Conservation (phyloP, 257 asterid genomes). For the Solanum chilense region DNA sequence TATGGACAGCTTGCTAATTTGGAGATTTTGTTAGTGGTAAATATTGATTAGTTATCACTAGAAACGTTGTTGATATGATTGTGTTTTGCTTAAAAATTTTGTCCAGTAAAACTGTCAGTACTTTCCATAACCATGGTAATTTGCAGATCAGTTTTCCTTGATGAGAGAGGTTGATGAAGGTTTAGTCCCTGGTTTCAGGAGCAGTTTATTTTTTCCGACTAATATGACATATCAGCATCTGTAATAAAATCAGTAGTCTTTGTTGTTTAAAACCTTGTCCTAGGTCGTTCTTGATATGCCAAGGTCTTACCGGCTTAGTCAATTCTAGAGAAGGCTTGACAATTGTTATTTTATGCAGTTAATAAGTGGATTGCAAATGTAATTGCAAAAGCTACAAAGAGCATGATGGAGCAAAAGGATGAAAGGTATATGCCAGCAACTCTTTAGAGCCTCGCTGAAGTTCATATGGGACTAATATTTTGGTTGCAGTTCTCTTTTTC, state of each 20-base stretch:
- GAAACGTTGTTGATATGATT: neutral
- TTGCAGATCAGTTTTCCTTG: neutral
- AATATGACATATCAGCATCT: neutral
- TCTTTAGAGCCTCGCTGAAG: neutral
- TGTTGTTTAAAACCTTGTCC: neutral
- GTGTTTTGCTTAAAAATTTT: neutral
- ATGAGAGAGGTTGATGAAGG: neutral
- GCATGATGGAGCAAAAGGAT: slow-evolving; percentile 97
- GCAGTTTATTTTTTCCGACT: neutral
- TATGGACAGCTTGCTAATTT: neutral
- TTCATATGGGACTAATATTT: neutral
- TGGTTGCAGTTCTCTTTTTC: neutral
- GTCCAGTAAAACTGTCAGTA: neutral
- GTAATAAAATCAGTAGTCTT: neutral
- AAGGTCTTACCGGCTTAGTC: neutral
- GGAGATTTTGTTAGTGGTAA: neutral
- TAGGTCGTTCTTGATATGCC: neutral
- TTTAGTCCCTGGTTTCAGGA: neutral
- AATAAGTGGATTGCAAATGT: slow-evolving; percentile 97
- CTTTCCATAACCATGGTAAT: neutral
- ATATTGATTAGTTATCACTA: neutral
- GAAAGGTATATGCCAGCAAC: slow-evolving; percentile 42
- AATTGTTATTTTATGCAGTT: slow-evolving; percentile 24
- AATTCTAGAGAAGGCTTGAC: neutral
- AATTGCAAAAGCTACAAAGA: slow-evolving; percentile 78